Evolutionary conservation across 1,284 basidiomycete genomes (phyloP).

Genomic region (Malassezia psittaci): DNA sequence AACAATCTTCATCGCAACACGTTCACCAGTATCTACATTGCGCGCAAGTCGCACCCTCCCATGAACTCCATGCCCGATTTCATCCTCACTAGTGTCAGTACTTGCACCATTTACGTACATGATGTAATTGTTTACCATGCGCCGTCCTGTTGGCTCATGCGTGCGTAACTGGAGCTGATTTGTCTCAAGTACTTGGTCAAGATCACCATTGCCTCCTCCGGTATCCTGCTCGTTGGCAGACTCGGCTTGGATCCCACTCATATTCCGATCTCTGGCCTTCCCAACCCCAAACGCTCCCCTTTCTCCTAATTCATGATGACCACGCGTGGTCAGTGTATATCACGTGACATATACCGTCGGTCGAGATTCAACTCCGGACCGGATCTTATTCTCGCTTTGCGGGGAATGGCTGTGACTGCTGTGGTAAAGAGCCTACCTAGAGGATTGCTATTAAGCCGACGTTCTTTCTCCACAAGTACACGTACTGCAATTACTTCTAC

Average conservation of each 20-base stretch:
- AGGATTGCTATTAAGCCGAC: background rate
- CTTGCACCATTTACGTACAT: conserved; percentile 34
- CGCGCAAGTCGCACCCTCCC: conserved; percentile 41
- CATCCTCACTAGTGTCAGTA: conserved; percentile 22
- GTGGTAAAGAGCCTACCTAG: background rate
- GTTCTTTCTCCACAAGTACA: background rate
- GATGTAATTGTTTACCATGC: conserved; percentile 47
- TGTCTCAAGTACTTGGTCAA: conserved; percentile 27
- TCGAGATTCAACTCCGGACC: too few relatives aligned
- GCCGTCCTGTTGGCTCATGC: conserved; percentile 31
- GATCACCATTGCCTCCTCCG: too few relatives aligned
- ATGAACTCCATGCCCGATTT: conserved; percentile 44
- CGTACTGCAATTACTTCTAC: background rate
- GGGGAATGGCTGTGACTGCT: conserved; percentile 1
- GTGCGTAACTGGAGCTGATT: conserved; percentile 36
- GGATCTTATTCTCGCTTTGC: background rate
- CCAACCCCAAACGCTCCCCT: too few relatives aligned
- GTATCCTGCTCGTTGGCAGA: too few relatives aligned
- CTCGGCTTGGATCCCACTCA: too few relatives aligned
- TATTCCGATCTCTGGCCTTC: too few relatives aligned
- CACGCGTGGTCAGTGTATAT: too few relatives aligned
- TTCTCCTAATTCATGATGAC: too few relatives aligned
- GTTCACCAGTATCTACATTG: conserved; percentile 37
- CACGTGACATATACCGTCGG: too few relatives aligned
- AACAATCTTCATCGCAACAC: conserved; percentile 46